Evolutionary conservation across 768 basidiomycete species (phyloP).

Genomic region (Lepiota venenata): DNA sequence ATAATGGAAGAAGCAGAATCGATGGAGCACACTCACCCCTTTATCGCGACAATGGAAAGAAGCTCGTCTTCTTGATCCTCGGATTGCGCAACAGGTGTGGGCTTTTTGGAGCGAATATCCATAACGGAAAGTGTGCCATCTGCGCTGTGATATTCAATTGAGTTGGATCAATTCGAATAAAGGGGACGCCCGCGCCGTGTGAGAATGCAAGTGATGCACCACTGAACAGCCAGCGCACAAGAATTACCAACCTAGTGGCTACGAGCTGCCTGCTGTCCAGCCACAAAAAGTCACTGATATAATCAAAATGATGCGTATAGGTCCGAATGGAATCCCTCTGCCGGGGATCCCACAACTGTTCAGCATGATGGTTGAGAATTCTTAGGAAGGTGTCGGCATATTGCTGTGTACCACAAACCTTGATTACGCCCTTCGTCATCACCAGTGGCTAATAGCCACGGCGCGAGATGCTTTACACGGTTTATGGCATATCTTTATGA

Average conservation of each 20-base stretch:
- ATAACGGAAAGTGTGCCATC: constrained; percentile 93
- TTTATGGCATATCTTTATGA: constrained; percentile 75
- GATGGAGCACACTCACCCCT: constrained; percentile 49
- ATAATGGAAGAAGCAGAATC: constrained; percentile 5
- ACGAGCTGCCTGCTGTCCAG: constrained; percentile 83
- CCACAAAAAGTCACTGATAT: constrained; percentile 91
- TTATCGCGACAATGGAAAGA: constrained; percentile 81
- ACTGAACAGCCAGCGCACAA: background rate
- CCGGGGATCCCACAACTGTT: constrained; percentile 88
- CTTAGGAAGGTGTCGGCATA: constrained; percentile 1
- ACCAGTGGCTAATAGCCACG: constrained; percentile 77
- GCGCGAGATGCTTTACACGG: constrained; percentile 69
- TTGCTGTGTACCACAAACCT: constrained; percentile 43
- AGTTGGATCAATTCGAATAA: constrained; percentile 7
- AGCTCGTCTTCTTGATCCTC: constrained; percentile 97
- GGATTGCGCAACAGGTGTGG: constrained; percentile 77
- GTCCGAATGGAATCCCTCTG: constrained; percentile 57
- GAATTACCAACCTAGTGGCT: constrained; percentile 69
- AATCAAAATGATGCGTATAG: constrained; percentile 90
- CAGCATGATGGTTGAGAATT: constrained; percentile 1
- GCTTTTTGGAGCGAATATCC: constrained; percentile 82
- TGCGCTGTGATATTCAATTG: constrained; percentile 49
- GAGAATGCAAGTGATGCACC: background rate
- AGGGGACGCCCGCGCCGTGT: background rate
- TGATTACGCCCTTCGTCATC: constrained; percentile 95